phyloP scores from a whole-genome alignment of 208 protist genomes.

The Leishmania tropica region DNA sequence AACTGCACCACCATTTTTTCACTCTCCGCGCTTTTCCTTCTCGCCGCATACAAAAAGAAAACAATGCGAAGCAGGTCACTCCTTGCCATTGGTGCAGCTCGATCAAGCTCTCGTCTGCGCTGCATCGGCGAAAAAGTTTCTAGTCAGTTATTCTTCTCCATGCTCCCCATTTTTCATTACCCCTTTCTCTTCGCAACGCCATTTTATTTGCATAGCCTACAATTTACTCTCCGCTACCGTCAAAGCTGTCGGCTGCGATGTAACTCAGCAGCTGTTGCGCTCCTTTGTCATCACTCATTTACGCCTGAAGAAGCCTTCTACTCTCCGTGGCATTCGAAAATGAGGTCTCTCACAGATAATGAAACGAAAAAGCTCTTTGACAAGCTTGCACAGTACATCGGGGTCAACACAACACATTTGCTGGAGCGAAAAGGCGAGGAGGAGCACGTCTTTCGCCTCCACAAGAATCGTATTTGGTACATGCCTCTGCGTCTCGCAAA shows the following conservation, averaged over 20 bases:
- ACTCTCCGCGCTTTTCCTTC: background rate
- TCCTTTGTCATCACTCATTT: background rate
- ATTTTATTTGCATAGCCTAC: background rate
- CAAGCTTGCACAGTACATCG: constrained; percentile 93
- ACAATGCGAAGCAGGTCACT: background rate
- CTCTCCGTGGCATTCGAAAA: constrained; percentile 19
- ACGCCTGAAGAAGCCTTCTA: background rate
- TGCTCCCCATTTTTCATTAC: background rate
- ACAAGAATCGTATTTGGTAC: constrained; percentile 94
- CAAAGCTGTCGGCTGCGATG: background rate
- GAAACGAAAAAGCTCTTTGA: constrained; percentile 92
- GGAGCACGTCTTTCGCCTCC: constrained; percentile 89
- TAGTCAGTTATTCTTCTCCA: background rate
- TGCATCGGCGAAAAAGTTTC: background rate
- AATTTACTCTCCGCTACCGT: background rate
- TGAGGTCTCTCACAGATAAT: constrained; percentile 79
- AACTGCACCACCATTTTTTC: constrained; percentile 1
- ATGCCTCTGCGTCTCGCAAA: constrained; percentile 84
- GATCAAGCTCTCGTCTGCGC: background rate
- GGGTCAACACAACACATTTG: constrained; percentile 86
- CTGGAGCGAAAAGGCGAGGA: constrained; percentile 80
- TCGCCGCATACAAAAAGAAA: background rate
- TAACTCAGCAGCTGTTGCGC: background rate
- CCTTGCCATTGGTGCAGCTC: background rate
- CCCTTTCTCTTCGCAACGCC: background rate